Evolutionary conservation across 495 filamentous ascomycete species (phyloP).

Genomic region (Tuber magnatum): DNA sequence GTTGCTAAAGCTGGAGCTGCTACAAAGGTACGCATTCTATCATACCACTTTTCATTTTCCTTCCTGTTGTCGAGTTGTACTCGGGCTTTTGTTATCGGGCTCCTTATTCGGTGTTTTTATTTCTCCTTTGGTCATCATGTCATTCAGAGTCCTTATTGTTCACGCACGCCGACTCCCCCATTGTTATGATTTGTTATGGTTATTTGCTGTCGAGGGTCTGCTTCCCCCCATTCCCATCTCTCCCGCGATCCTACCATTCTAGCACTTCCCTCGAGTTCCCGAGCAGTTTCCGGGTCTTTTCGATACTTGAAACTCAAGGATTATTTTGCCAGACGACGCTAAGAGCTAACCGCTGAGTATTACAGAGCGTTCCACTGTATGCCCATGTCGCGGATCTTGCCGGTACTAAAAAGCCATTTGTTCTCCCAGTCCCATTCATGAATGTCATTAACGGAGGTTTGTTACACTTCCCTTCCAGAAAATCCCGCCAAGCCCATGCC

Average conservation of each 20-base stretch:
- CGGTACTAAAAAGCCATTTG: conserved; percentile 99
- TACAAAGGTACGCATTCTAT: conserved; percentile 61
- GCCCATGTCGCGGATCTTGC: conserved; percentile 97
- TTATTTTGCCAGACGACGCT: background rate
- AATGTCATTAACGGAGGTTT: conserved; percentile 97
- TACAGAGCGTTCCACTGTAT: conserved; percentile 80
- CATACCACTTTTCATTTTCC: conserved; percentile 13
- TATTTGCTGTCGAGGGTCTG: background rate
- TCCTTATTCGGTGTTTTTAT: background rate
- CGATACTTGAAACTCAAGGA: background rate
- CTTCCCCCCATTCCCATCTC: background rate
- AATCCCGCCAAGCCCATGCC: background rate
- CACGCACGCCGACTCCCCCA: background rate
- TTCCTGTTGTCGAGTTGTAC: background rate
- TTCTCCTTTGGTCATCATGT: background rate
- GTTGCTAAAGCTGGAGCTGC: conserved; percentile 97
- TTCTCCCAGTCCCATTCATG: conserved; percentile 98
- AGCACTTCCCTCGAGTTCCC: background rate
- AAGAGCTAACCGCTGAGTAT: conserved; percentile 25
- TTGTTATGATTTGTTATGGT: conserved; percentile 1
- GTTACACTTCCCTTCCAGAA: conserved; percentile 15
- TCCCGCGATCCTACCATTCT: background rate
- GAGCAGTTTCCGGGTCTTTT: background rate
- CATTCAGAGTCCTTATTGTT: background rate
- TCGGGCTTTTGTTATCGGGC: background rate